phyloP scores from a whole-genome alignment of 2,329 filamentous ascomycete species.

The Talaromyces sp. region DNA sequence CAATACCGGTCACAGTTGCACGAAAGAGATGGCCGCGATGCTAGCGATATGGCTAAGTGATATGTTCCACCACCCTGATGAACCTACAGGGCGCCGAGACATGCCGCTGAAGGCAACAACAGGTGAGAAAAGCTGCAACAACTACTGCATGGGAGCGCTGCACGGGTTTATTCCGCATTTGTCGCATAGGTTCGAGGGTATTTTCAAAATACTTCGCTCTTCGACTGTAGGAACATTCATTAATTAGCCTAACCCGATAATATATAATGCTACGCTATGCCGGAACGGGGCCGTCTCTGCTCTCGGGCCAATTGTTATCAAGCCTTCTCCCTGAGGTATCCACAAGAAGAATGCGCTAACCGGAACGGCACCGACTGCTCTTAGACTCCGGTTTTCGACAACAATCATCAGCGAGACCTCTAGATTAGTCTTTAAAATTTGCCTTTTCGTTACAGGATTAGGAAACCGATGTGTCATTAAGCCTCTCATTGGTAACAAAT shows the following conservation, averaged over 20 bases:
- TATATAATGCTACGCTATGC: too few relatives aligned
- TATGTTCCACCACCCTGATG: neutral
- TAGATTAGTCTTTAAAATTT: neutral
- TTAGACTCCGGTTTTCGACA: neutral
- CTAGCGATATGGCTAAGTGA: neutral
- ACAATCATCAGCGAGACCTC: neutral
- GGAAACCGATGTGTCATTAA: neutral
- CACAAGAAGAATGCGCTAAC: neutral
- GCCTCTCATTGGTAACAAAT: neutral
- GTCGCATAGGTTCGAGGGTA: neutral
- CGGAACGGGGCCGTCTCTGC: neutral
- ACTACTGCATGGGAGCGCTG: neutral
- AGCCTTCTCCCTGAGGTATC: neutral
- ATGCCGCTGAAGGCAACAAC: neutral
- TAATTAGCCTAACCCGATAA: too few relatives aligned
- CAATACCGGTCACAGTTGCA: neutral
- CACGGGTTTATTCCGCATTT: neutral
- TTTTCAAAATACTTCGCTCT: too few relatives aligned
- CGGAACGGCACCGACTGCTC: slow-evolving; percentile 10
- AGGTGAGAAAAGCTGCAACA: neutral
- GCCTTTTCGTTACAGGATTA: neutral
- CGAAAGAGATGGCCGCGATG: neutral
- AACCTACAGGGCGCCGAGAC: neutral
- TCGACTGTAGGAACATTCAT: too few relatives aligned
- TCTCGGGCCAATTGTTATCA: neutral